Conservation (phyloP, 352 stramenopile species). For the Aphanomyces cochlioides region DNA sequence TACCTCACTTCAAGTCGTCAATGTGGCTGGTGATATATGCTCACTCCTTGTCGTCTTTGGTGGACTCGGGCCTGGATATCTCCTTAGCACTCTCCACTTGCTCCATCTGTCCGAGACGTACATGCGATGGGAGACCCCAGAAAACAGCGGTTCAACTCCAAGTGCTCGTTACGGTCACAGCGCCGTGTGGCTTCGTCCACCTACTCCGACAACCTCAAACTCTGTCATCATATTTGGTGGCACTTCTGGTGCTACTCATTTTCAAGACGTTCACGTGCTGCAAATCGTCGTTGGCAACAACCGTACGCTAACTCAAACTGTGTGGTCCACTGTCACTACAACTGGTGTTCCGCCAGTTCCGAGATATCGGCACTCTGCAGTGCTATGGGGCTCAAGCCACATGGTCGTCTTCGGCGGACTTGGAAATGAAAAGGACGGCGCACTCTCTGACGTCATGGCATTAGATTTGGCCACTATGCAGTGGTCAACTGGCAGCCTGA, state of each 20-base stretch:
- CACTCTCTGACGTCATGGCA: neutral
- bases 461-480: neutral
- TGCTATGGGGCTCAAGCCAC: neutral
- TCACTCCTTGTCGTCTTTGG: conserved; percentile 13
- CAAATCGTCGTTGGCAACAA: neutral
- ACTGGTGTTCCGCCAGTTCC: neutral
- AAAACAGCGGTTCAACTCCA: neutral
- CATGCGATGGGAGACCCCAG: conserved; percentile 17
- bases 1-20: neutral
- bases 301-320: neutral
- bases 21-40: neutral
- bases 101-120: conserved; percentile 16
- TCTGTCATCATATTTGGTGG: conserved; percentile 11
- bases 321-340: neutral
- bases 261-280: neutral
- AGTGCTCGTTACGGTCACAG: conserved; percentile 17
- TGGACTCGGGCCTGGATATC: neutral
- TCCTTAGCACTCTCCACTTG: conserved; percentile 15
- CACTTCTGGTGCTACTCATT: neutral
- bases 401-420: conserved; percentile 7
- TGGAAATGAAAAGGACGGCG: conserved; percentile 3
- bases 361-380: conserved; percentile 8
- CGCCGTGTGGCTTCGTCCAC: conserved; percentile 11
- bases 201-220: neutral
- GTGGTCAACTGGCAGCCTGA: neutral